Evolutionary conservation across 73 alveolate species (phyloP).

Genomic region (Urostyla sp.): DNA sequence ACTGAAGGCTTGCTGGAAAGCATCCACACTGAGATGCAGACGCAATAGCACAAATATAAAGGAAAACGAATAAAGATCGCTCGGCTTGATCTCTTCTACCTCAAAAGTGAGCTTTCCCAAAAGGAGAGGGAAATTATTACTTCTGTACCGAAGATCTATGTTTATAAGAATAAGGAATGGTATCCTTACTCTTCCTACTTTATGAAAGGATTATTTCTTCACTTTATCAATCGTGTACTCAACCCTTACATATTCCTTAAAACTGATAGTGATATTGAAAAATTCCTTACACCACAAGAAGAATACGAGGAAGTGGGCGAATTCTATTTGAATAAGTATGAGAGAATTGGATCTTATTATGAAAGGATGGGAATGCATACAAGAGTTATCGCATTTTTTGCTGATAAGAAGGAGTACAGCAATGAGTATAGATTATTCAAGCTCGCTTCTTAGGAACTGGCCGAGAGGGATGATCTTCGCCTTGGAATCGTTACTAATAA

Average conservation of each 20-base stretch:
- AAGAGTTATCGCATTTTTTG: slow-evolving; percentile 59
- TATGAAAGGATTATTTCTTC: slow-evolving; percentile 50
- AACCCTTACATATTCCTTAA: slow-evolving; percentile 41
- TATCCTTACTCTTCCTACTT: slow-evolving; percentile 56
- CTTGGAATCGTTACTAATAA: slow-evolving; percentile 37
- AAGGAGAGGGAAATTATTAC: slow-evolving; percentile 41
- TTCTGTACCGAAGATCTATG: slow-evolving; percentile 53
- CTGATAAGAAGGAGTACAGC: slow-evolving; percentile 54
- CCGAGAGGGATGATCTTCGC: slow-evolving; percentile 56
- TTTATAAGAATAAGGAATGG: slow-evolving; percentile 63
- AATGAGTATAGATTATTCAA: slow-evolving; percentile 40
- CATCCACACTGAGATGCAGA: neutral
- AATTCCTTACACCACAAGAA: slow-evolving; percentile 21
- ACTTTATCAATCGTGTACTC: slow-evolving; percentile 56
- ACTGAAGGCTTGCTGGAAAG: slow-evolving; percentile 58
- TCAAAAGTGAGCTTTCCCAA: neutral
- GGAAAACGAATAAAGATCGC: slow-evolving; percentile 58
- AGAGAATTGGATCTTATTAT: slow-evolving; percentile 56
- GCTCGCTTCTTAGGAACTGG: slow-evolving; percentile 55
- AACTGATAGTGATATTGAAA: slow-evolving; percentile 12
- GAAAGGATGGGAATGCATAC: slow-evolving; percentile 29
- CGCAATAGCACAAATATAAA: slow-evolving; percentile 35
- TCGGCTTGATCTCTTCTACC: slow-evolving; percentile 30
- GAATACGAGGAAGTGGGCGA: slow-evolving; percentile 52
- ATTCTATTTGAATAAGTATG: slow-evolving; percentile 43